Evolutionary conservation across 306 rosid genomes (phyloP).

Genomic region (Notholithocarpus densiflorus): DNA sequence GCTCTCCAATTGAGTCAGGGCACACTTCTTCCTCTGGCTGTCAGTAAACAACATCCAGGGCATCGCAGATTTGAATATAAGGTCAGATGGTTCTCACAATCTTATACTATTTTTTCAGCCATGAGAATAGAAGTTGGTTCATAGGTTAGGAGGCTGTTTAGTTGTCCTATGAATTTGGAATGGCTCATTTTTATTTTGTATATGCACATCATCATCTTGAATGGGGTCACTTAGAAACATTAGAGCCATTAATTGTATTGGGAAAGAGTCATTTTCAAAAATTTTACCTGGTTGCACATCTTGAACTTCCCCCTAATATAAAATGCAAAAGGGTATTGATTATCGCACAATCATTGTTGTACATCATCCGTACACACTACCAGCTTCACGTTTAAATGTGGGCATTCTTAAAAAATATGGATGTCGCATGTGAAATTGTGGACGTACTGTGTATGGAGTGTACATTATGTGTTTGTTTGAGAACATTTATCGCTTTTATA

Average conservation of each 20-base stretch:
- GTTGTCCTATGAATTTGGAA: neutral
- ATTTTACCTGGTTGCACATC: neutral
- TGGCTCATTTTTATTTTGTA: neutral
- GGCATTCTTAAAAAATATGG: too few species aligned
- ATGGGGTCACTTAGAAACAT: neutral
- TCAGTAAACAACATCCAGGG: slow-evolving; percentile 29
- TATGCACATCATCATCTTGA: neutral
- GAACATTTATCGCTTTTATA: too few species aligned
- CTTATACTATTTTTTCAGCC: neutral
- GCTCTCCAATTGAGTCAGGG: slow-evolving; percentile 57
- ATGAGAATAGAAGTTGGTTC: neutral
- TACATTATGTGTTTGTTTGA: too few species aligned
- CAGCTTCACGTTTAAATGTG: too few species aligned
- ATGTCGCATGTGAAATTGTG: too few species aligned
- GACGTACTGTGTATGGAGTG: too few species aligned
- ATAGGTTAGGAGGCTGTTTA: neutral
- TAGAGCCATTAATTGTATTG: neutral
- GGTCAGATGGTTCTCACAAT: slow-evolving; percentile 50
- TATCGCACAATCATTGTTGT: too few species aligned
- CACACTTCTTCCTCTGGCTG: slow-evolving; percentile 38
- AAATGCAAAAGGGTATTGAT: neutral
- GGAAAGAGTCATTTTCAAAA: neutral
- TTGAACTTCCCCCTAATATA: neutral
- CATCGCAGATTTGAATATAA: slow-evolving; percentile 71
- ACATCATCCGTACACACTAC: too few species aligned